Base-by-base conservation (phyloP, 345 rosid species). In the Syzygium grande region DNA sequence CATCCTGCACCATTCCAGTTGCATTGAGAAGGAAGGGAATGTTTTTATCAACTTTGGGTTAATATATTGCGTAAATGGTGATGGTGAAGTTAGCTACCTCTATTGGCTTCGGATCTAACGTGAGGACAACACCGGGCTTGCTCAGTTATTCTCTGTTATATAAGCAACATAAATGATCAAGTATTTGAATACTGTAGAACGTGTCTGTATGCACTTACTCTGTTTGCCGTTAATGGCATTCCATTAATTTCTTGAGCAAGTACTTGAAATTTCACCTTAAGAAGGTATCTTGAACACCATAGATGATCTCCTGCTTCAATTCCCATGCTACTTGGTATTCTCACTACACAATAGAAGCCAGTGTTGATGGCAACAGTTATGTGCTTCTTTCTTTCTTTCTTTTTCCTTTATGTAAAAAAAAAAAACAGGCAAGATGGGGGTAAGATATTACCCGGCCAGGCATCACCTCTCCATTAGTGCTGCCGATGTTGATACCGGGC, bases 401-500 rank as follows among this genome's bases (percentile, higher is more conserved):
- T n/a, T 56, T 22, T 2, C 25, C 68, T 12, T 61, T 6, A 27
- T n/a, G 16, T 38, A n/a, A n/a, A n/a, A n/a, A 38, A 38, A 61
- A 27, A 61, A 11, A 61, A 61, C 16, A 27, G 14, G 34, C 68
- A 61, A 61, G 7, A 3, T 27, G 68, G 30, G n/a, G 34, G 16
- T 27, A 1, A 12, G 68, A 29, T 27, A 27, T 23, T 73, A 97
- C 99, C 95, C 96, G 97, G 89, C 98, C 99, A 1, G 95, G 97
- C 99, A 97, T 96, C 88, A 97, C 97, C 94, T 96, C 99, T 65
- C 98, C 99, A 65, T 97, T 96, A 89, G 99, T 97, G 56, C 99
- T 99, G 88, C 97, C 90, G 53, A 96, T 94, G 94, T 95, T 95
- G 61, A 97, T 93, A 49, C 99, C 98, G n/a, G 56, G 99, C 99